Evolutionary conservation across 768 basidiomycete genomes (phyloP).

Genomic region (Leccinum broughii): DNA sequence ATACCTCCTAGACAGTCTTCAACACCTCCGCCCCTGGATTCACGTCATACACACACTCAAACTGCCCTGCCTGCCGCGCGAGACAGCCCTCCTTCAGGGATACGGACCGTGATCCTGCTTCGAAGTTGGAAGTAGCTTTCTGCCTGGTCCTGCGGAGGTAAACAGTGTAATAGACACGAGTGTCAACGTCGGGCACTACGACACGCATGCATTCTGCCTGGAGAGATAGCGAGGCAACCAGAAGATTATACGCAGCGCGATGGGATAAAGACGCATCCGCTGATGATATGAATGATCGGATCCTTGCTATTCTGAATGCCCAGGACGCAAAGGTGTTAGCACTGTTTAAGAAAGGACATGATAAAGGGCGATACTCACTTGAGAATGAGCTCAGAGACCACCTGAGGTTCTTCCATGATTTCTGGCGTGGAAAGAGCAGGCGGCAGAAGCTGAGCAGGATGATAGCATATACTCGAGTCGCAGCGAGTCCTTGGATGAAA

Average conservation of each 20-base stretch:
- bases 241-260: no score
- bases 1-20: conserved; percentile 32
- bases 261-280: no score
- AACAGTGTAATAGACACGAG: no score
- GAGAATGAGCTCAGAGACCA: conserved; percentile 16
- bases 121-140: no score
- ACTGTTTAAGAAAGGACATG: neutral
- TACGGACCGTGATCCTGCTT: no score
- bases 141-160: no score
- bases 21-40: conserved; percentile 16
- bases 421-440: neutral
- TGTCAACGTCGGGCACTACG: no score
- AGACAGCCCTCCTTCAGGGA: conserved; percentile 5
- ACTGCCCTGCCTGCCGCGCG: no score
- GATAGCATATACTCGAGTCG: neutral
- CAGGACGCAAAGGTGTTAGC: neutral
- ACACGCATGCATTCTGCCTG: no score
- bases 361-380: conserved; percentile 2
- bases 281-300: no score
- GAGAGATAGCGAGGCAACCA: no score
- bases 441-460: neutral
- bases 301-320: conserved; percentile 14
- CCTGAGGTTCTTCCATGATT: neutral
- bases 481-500: conserved; percentile 1
- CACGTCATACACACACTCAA: no score